These are phyloP conservation scores for Sanghuangporus weigelae DNA, from an alignment of 1,284 basidiomycete genomes.

Conservation along the genomic window DNA sequence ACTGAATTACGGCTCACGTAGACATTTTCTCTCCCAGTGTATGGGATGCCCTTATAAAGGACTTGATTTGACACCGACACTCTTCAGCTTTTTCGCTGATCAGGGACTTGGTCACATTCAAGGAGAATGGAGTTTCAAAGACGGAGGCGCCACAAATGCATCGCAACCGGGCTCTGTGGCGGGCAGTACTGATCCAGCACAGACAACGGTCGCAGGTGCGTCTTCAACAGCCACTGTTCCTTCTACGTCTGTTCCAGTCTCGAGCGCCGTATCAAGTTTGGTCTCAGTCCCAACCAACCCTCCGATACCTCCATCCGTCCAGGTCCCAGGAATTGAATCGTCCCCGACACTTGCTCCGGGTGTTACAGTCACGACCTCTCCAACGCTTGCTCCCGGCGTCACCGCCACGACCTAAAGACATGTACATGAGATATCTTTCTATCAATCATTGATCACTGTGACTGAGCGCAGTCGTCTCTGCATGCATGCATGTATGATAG, in stretches of 20 bases:
- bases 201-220: background rate
- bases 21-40: conserved; percentile 39
- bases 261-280: background rate
- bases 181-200: background rate
- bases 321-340: background rate
- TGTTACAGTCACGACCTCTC: background rate
- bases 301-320: background rate
- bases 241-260: background rate
- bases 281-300: background rate
- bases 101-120: background rate
- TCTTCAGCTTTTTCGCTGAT: conserved; percentile 1
- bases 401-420: too few species aligned
- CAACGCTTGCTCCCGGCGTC: background rate
- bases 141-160: conserved; percentile 13
- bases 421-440: background rate
- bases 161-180: background rate
- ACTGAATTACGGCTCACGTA: background rate
- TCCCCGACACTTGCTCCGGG: background rate
- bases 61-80: conserved; percentile 31
- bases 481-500: too few species aligned
- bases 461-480: too few species aligned
- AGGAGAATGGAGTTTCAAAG: conserved; percentile 2
- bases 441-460: too few species aligned
- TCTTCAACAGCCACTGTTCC: background rate
- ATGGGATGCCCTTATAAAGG: conserved; percentile 64